A percentile compares a stretch with the other conserved stretches of the same genome.
These are phyloP conservation scores for Arachnomyces sp. DNA, from an alignment of 2,329 filamentous ascomycete species.

Conservation along the genomic window DNA sequence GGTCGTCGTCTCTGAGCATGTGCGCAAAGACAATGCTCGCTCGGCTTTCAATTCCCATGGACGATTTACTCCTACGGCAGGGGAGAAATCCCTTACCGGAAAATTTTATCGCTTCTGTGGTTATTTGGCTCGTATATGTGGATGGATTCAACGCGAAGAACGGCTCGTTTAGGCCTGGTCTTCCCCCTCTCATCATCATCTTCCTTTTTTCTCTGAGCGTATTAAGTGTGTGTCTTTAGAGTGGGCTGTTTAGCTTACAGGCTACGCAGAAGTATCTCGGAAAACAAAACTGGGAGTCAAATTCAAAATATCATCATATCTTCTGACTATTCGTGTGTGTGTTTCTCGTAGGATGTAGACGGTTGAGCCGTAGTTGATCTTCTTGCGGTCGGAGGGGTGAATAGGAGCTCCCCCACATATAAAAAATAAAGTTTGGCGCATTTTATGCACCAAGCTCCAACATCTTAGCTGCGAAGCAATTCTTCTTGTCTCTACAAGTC, in stretches of 20 bases:
- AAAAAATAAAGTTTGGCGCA: neutral
- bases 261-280: too few species aligned
- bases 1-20: constrained; percentile 94
- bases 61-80: constrained; percentile 1
- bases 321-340: too few species aligned
- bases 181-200: constrained; percentile 32
- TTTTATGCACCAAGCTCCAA: neutral
- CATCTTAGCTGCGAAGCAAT: too few species aligned
- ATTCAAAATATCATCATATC: too few species aligned
- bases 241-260: too few species aligned
- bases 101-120: constrained; percentile 22
- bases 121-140: constrained; percentile 27
- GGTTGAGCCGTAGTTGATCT: too few species aligned
- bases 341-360: too few species aligned
- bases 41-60: constrained; percentile 22
- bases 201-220: too few species aligned
- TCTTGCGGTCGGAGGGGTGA: too few species aligned
- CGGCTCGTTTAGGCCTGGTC: constrained; percentile 44
- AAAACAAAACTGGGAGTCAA: too few species aligned
- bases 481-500: too few species aligned
- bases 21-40: constrained; percentile 26
- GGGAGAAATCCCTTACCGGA: neutral
- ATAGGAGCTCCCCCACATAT: neutral
- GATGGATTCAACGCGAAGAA: constrained; percentile 47
- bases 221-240: too few species aligned